Base-by-base conservation (phyloP, 257 asterid species). In the Sherardia arvensis region DNA sequence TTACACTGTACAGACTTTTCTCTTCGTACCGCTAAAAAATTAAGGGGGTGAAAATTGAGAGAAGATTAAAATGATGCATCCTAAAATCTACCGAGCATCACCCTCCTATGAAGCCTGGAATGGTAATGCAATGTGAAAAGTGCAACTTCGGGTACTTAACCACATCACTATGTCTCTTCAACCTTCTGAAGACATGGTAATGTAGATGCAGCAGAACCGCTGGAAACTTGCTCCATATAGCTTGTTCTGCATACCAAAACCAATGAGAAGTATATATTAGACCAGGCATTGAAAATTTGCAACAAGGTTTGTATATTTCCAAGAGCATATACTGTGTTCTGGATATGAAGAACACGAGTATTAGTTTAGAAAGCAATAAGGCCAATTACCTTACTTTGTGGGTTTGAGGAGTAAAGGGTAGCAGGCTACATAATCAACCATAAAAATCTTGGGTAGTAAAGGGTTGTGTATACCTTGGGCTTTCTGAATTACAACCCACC, bases 401-500 rank as follows among this genome's bases (percentile, higher is more conserved):
- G 30, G 56, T 40, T 62, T n/a, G 7, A 62, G 38, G 54, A 26
- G 20, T 26, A 62, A 62, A 59, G 7, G 14, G 38, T 40, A 62
- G 23, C 27, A 43, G 20, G 38, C 29, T 34, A 43, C 36, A 8
- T 6, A 43, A 30, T 43, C 34, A 43, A 43, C 43, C 67, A 43
- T 4, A 12, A 10, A 2, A 15, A 15, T 36, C 57, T 18, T 62
- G n/a, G n/a, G n/a, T n/a, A n/a, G n/a, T n/a, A n/a, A n/a, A n/a
- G n/a, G n/a, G n/a, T n/a, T n/a, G n/a, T n/a, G n/a, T n/a, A n/a
- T n/a, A n/a, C n/a, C n/a, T 23, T 55, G 23, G 55, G 51, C 66
- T 66, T 57, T 65, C 82, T 73, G 67, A 80, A 77, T 66, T 70
- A 79, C 87, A 87, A 78, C 53, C 75, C 64, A 59, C 83, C 81